Evolutionary conservation across 192 early-diverging fungal genomes (phyloP).

Genomic region (Gonapodya prolifera): DNA sequence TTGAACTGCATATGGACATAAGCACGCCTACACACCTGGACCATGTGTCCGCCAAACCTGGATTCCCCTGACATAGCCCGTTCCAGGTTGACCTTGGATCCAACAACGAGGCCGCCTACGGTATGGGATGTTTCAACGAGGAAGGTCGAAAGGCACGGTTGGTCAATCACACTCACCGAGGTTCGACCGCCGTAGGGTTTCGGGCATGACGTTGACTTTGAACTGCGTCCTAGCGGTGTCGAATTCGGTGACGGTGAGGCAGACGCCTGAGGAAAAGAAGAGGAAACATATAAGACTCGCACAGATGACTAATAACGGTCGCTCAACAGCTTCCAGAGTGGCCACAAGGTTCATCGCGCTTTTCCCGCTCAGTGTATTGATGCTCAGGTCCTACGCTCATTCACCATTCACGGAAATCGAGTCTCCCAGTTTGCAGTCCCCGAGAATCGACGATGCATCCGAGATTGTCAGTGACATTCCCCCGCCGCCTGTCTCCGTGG

Average conservation of each 20-base stretch:
- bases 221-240: slow-evolving; percentile 44
- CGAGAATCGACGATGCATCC: slow-evolving; percentile 53
- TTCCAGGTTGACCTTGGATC: slow-evolving; percentile 82
- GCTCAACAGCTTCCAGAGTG: too few relatives aligned
- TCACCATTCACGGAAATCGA: slow-evolving; percentile 85
- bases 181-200: slow-evolving; percentile 86
- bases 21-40: slow-evolving; percentile 41
- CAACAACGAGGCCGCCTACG: slow-evolving; percentile 55
- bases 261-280: slow-evolving; percentile 47
- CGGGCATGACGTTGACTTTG: slow-evolving; percentile 87
- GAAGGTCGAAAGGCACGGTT: background rate
- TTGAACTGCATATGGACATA: background rate
- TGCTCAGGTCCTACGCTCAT: background rate
- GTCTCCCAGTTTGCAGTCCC: slow-evolving; percentile 84
- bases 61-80: slow-evolving; percentile 76
- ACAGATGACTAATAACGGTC: too few relatives aligned
- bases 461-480: slow-evolving; percentile 76
- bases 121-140: background rate
- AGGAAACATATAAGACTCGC: background rate
- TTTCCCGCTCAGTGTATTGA: too few relatives aligned
- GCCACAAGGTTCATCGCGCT: too few relatives aligned
- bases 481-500: slow-evolving; percentile 61
- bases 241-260: slow-evolving; percentile 95
- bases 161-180: slow-evolving; percentile 40
- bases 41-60: slow-evolving; percentile 94